These are phyloP conservation scores for Termitomyces sp. DNA, from an alignment of 768 basidiomycete genomes.

Conservation along the genomic window DNA sequence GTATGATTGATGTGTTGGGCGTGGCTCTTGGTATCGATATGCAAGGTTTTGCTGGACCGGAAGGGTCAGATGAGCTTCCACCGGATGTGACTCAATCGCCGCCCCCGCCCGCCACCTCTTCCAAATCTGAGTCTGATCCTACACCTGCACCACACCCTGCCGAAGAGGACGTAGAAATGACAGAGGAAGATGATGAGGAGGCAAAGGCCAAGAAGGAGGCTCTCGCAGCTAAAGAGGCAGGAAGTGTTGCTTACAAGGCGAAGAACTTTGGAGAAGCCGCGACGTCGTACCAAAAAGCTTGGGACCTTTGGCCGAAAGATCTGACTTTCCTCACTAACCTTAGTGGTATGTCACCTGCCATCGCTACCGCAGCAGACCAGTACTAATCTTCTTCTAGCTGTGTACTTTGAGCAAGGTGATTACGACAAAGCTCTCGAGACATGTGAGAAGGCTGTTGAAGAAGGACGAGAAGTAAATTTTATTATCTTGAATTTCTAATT, in stretches of 20 bases:
- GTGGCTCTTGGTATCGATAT: conserved; percentile 92
- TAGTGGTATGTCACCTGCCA: conserved; percentile 45
- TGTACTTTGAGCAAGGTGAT: conserved; percentile 90
- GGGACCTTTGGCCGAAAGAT: conserved; percentile 92
- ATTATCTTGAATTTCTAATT: not conserved
- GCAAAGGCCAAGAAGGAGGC: conserved; percentile 73
- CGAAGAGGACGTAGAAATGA: conserved; percentile 63
- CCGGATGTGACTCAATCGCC: conserved; percentile 44
- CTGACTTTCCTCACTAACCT: conserved; percentile 91
- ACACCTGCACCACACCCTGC: conserved; percentile 35
- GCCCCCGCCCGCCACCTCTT: conserved; percentile 39
- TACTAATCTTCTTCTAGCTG: conserved; percentile 46
- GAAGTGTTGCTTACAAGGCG: conserved; percentile 80
- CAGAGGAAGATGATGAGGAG: conserved; percentile 65
- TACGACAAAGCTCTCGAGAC: conserved; percentile 88
- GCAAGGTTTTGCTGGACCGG: conserved; percentile 77
- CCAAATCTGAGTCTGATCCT: conserved; percentile 32
- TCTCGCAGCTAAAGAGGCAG: conserved; percentile 72
- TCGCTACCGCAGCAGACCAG: not conserved
- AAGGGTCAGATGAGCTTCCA: conserved; percentile 79
- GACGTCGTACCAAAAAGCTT: conserved; percentile 76
- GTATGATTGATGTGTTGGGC: conserved; percentile 93
- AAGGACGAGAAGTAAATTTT: conserved; percentile 65
- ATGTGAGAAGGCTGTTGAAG: conserved; percentile 95
- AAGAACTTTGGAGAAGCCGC: conserved; percentile 77